These are phyloP conservation scores for Exutisphaerella laricina DNA, from an alignment of 2,329 filamentous ascomycete genomes.

Conservation along the genomic window DNA sequence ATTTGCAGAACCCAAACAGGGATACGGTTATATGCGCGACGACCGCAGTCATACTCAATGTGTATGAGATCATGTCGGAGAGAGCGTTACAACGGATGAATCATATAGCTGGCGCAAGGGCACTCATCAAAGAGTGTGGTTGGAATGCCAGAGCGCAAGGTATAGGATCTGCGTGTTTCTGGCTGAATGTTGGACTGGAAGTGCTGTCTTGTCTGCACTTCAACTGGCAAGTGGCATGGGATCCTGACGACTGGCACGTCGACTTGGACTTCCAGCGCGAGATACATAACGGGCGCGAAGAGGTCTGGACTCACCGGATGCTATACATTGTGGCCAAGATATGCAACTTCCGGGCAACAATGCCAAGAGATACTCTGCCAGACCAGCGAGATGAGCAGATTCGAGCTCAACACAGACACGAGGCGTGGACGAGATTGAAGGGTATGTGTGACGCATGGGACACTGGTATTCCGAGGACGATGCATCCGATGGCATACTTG, in stretches of 20 bases:
- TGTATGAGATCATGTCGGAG: slow-evolving; percentile 90
- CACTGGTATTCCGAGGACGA: slow-evolving; percentile 68
- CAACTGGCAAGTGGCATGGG: slow-evolving; percentile 82
- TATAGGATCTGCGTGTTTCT: slow-evolving; percentile 84
- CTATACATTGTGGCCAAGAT: slow-evolving; percentile 84
- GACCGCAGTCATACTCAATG: slow-evolving; percentile 80
- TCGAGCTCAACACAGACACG: slow-evolving; percentile 57
- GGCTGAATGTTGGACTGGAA: slow-evolving; percentile 88
- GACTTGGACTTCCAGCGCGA: slow-evolving; percentile 65
- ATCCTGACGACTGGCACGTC: slow-evolving; percentile 84
- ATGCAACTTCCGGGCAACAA: slow-evolving; percentile 72
- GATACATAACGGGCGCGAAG: slow-evolving; percentile 60
- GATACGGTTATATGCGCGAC: slow-evolving; percentile 80
- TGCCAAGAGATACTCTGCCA: slow-evolving; percentile 49
- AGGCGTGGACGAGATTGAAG: slow-evolving; percentile 77
- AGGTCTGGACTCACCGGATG: slow-evolving; percentile 82
- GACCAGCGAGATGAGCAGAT: slow-evolving; percentile 59
- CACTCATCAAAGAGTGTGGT: slow-evolving; percentile 79
- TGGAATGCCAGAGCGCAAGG: slow-evolving; percentile 78
- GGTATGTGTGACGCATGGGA: slow-evolving; percentile 81
- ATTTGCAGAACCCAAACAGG: slow-evolving; percentile 75
- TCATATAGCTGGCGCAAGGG: slow-evolving; percentile 78
- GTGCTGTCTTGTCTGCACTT: slow-evolving; percentile 81
- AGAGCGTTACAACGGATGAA: slow-evolving; percentile 75
- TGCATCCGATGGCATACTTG: slow-evolving; percentile 79